Evolutionary conservation across 257 asterid genomes (phyloP), one percentile per base, ranked within the genome.

Genomic region (Solanum sparsipilum): DNA sequence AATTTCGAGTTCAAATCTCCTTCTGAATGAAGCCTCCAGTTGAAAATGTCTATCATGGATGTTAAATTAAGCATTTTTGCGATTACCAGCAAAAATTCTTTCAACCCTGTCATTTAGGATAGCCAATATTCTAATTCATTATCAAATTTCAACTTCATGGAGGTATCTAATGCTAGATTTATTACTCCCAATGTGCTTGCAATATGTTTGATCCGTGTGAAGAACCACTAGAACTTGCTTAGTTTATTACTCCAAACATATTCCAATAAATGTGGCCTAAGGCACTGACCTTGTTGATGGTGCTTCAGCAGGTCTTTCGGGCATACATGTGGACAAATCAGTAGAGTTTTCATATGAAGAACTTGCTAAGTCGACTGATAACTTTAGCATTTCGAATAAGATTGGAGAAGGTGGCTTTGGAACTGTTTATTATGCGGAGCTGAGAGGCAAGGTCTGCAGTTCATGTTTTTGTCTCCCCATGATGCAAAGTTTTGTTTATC

Each of bases 331-430:
- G 86, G 98, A 94, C 79, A 96, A 95, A 92, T 94, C 99, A 39
- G 96, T 96, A 58, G 98, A 93, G 91, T 96, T 96, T 93, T 88
- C 98, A 25, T 96, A 94, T 87, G 95, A 95, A 90, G 99, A 96
- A 90, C 98, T 96, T 86, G 95, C 98, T 85, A 89, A 85, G 48
- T 94, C 97, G 56, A 94, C 99, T 25, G 90, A 93, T 89, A 91
- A 93, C 92, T 96, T 96, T 93, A 94, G 94, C 92, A 85, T 95
- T 87, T 94, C 97, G 34, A 91, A 93, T 90, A 96, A 95, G 96
- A 96, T 96, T 86, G 99, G 99, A 83, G 90, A 95, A 92, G 98
- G 99, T 88, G 99, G 99, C 84, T 95, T 96, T 90, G 98, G 98
- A 44, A 90, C 98, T 13, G 98, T 96, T 87, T 96, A 95, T 92